phyloP scores from a whole-genome alignment of 305 asterid species.

The Ilex paraguariensis region DNA sequence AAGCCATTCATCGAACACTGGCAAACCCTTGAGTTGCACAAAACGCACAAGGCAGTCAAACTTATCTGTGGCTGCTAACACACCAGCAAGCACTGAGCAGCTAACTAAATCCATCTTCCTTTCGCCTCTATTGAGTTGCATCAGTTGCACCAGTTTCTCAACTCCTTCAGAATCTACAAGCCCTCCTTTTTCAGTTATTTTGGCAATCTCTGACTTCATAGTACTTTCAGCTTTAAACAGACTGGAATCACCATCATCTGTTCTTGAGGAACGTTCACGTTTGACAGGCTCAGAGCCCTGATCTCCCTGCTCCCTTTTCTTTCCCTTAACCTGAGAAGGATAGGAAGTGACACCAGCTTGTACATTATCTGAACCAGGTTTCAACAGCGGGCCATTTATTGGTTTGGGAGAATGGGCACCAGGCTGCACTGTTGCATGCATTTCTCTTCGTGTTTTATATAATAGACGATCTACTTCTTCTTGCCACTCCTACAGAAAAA shows the following conservation, averaged over 20 bases:
- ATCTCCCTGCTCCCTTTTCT: conserved; percentile 89
- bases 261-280: conserved; percentile 52
- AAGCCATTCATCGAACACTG: conserved; percentile 58
- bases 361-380: conserved; percentile 47
- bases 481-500: conserved; percentile 49
- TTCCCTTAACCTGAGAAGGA: conserved; percentile 72
- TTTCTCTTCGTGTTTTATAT: conserved; percentile 51
- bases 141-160: conserved; percentile 79
- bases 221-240: conserved; percentile 41
- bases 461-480: conserved; percentile 66
- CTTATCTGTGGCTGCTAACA: conserved; percentile 66
- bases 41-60: conserved; percentile 54
- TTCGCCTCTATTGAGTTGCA: conserved; percentile 59
- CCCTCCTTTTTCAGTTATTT: conserved; percentile 72
- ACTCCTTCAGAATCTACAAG: conserved; percentile 70
- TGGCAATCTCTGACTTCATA: conserved; percentile 61
- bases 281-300: conserved; percentile 54
- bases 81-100: conserved; percentile 72
- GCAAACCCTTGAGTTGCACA: conserved; percentile 53
- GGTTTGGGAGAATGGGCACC: conserved; percentile 84
- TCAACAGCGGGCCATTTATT: conserved; percentile 52
- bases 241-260: conserved; percentile 53
- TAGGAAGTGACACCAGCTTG: conserved; percentile 50
- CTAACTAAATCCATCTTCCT: conserved; percentile 58
- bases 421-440: conserved; percentile 66